Evolutionary conservation across 345 rosid species (phyloP), one percentile per base, ranked within the genome.

Genomic region (Rhodamnia rubescens): DNA sequence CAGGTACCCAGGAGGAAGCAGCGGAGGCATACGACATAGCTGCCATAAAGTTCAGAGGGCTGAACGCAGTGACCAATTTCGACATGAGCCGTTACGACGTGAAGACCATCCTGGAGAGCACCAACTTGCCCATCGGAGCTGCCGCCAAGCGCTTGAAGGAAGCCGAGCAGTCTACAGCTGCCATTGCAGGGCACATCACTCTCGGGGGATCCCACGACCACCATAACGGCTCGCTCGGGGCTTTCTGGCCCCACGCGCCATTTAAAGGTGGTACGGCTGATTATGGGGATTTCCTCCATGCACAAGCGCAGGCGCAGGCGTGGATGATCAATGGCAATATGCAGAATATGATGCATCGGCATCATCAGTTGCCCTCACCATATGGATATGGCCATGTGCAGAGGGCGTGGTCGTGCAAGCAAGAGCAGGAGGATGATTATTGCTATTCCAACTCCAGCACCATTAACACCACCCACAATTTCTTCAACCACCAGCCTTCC

Each of bases 1-100:
- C 49, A 97, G 98, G 97, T 74, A 95, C 99, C 5, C 97, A 97
- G 87, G 98, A 95, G 90, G 99, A 97, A 88, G 99, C 99, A 36
- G 99, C 98, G 5, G 99, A 97, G 90, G 99, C 99, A 9, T 97
- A 97, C 82, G 99, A 97, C 90, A 93, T 95, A 24, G 99, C 99
- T 42, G 98, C 99, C 59, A 95, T 97, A 82, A 97, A 94, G 88
- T 97, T 97, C 83, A 91, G 99, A 32, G 99, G 99, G 29, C 87
- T 97, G 13, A 94, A 92, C n/a, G 99, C 98, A 18, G 99, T 97
- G 61, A 97, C 99, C n/a, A 97, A 97, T 90, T 97, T 97, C 55
- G 99, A 97, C 85, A 97, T 93, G 99, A 95, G 52, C 87, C 88
- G 97, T 57, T 97, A 97, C 42, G 93, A 97, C 74, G 96, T 97